Evolutionary conservation across 2,329 filamentous ascomycete genomes (phyloP).

Genomic region (Fusarium sp.): DNA sequence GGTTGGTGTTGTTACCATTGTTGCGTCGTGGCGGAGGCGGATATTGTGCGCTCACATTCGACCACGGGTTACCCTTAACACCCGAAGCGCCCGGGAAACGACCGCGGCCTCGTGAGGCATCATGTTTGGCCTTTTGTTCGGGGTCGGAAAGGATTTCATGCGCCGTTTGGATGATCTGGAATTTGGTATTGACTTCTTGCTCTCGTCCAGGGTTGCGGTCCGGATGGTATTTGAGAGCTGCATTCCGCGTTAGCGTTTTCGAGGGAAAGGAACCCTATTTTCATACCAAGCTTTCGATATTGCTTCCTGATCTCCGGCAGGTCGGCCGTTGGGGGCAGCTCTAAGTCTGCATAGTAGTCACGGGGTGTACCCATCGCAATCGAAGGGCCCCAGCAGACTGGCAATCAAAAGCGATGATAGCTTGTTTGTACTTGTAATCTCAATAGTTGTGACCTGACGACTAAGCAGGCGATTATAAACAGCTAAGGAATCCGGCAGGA

Average conservation of each 20-base stretch:
- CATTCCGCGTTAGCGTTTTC: slow-evolving; percentile 40
- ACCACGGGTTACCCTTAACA: slow-evolving; percentile 68
- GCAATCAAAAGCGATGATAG: slow-evolving; percentile 3
- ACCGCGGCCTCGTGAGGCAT: slow-evolving; percentile 57
- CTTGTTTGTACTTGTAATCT: neutral
- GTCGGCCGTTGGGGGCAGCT: slow-evolving; percentile 74
- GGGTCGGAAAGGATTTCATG: slow-evolving; percentile 76
- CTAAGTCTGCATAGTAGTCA: slow-evolving; percentile 89
- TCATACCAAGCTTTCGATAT: slow-evolving; percentile 81
- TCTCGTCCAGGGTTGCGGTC: slow-evolving; percentile 89
- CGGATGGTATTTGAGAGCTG: slow-evolving; percentile 86
- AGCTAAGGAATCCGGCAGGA: neutral
- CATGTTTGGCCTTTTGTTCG: slow-evolving; percentile 63
- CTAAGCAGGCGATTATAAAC: slow-evolving; percentile 4
- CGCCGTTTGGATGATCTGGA: slow-evolving; percentile 87
- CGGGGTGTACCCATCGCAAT: slow-evolving; percentile 59
- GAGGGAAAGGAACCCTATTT: neutral
- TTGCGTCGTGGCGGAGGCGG: slow-evolving; percentile 62
- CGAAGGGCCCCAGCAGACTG: slow-evolving; percentile 19
- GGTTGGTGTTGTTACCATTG: slow-evolving; percentile 10
- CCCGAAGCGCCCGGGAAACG: slow-evolving; percentile 63
- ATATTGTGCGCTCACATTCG: slow-evolving; percentile 60
- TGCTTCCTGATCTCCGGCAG: slow-evolving; percentile 84
- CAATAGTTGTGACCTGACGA: neutral
- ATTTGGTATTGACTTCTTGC: slow-evolving; percentile 81